phyloP scores from a whole-genome alignment of 768 basidiomycete genomes.

The Pleurotus giganteus region DNA sequence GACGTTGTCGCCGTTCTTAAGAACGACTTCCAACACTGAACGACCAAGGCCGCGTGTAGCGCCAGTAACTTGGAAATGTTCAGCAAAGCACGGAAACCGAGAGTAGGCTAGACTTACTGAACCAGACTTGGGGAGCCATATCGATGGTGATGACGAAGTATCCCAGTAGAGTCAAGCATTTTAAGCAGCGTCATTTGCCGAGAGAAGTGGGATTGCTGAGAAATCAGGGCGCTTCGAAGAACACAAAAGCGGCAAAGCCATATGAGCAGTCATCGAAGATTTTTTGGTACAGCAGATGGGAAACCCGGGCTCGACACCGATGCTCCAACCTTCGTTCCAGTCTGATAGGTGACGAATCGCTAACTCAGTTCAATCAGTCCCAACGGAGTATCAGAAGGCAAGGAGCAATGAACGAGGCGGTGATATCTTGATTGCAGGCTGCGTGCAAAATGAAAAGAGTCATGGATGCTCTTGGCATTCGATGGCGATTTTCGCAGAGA shows the following conservation, averaged over 20 bases:
- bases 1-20: constrained; percentile 36
- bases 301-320: neutral
- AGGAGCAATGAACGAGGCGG: too few species aligned
- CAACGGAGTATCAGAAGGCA: too few species aligned
- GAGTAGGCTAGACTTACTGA: neutral
- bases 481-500: too few species aligned
- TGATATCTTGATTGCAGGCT: too few species aligned
- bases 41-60: constrained; percentile 35
- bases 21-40: constrained; percentile 29
- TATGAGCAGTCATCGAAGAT: neutral
- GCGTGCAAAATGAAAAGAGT: too few species aligned
- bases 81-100: neutral
- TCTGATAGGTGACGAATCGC: too few species aligned
- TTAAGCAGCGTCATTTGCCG: neutral
- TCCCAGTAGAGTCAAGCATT: neutral
- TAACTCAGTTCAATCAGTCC: too few species aligned
- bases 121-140: constrained; percentile 11
- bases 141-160: neutral
- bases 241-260: neutral
- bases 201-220: constrained; percentile 9
- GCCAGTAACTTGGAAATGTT: constrained; percentile 10
- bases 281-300: neutral
- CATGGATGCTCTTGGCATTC: too few species aligned
- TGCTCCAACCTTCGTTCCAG: neutral
- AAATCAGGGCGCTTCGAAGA: neutral